phyloP scores from a whole-genome alignment of 257 asterid species.

The Solanum raphanifolium region DNA sequence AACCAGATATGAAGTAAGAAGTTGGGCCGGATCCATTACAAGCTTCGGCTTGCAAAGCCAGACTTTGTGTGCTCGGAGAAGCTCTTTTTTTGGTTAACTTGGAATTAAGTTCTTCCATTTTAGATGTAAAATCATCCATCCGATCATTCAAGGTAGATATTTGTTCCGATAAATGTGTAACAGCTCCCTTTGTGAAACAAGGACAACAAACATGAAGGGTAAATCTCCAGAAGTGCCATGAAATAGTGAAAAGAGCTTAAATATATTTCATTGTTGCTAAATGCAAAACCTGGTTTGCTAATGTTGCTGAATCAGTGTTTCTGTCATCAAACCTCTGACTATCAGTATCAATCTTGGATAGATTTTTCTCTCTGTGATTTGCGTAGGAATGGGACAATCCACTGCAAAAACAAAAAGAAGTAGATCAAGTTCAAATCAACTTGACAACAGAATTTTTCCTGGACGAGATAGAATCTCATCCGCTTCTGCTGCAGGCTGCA shows the following conservation, averaged over 20 bases:
- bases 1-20: slow-evolving; percentile 70
- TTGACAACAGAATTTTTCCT: neutral
- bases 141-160: slow-evolving; percentile 73
- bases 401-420: slow-evolving; percentile 24
- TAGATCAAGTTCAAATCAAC: neutral
- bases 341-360: slow-evolving; percentile 25
- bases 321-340: slow-evolving; percentile 43
- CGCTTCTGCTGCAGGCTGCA: neutral
- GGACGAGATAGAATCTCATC: neutral
- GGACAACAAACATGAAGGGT: neutral
- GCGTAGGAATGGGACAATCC: slow-evolving; percentile 87
- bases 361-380: slow-evolving; percentile 47
- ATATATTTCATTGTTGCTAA: neutral
- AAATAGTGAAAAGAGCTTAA: neutral
- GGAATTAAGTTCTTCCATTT: slow-evolving; percentile 65
- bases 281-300: slow-evolving; percentile 38
- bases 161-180: slow-evolving; percentile 74
- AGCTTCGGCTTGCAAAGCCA: slow-evolving; percentile 41
- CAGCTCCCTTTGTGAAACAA: slow-evolving; percentile 44
- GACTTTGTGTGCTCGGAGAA: slow-evolving; percentile 46
- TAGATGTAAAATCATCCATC: slow-evolving; percentile 80
- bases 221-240: neutral
- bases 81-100: slow-evolving; percentile 42
- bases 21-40: slow-evolving; percentile 80
- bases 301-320: slow-evolving; percentile 31